phyloP scores from a whole-genome alignment of 179 eudicot genomes.

The Carnegiea gigantea region DNA sequence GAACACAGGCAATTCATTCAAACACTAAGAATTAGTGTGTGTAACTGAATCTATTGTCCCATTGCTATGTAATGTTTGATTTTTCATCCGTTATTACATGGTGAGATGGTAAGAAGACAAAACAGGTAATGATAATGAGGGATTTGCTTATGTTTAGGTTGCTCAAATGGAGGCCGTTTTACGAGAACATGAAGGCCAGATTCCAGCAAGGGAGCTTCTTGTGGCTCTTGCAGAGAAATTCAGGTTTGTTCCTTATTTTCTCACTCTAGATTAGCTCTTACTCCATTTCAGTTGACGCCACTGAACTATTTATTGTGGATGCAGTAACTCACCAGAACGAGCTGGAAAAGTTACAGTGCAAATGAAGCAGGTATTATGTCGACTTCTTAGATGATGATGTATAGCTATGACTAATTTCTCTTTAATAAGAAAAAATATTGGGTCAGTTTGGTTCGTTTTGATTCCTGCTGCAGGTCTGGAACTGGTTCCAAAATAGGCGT shows the following conservation, averaged over 20 bases:
- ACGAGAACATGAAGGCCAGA: constrained; percentile 49
- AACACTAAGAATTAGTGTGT: constrained; percentile 2
- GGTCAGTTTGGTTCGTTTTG: constrained; percentile 5
- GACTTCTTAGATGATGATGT: constrained; percentile 7
- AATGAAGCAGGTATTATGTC: constrained; percentile 66
- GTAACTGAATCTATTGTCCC: background rate
- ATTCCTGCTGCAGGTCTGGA: constrained; percentile 64
- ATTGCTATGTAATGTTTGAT: background rate
- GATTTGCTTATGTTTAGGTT: constrained; percentile 41
- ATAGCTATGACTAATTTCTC: background rate
- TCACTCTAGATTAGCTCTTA: constrained; percentile 6
- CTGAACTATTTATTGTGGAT: constrained; percentile 20
- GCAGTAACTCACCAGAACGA: constrained; percentile 63
- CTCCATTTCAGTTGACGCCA: constrained; percentile 13
- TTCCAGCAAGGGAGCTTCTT: constrained; percentile 69
- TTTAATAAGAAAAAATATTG: background rate
- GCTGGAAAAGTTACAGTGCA: constrained; percentile 72
- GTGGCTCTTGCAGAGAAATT: constrained; percentile 71
- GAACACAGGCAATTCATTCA: background rate
- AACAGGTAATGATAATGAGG: background rate
- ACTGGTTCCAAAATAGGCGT: constrained; percentile 97
- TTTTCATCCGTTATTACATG: background rate
- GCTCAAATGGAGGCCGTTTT: constrained; percentile 76
- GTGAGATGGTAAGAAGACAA: background rate
- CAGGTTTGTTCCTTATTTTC: constrained; percentile 41